These are phyloP conservation scores for Plasmodium gonderi DNA, from an alignment of 169 alveolate species.

Conservation along the genomic window DNA sequence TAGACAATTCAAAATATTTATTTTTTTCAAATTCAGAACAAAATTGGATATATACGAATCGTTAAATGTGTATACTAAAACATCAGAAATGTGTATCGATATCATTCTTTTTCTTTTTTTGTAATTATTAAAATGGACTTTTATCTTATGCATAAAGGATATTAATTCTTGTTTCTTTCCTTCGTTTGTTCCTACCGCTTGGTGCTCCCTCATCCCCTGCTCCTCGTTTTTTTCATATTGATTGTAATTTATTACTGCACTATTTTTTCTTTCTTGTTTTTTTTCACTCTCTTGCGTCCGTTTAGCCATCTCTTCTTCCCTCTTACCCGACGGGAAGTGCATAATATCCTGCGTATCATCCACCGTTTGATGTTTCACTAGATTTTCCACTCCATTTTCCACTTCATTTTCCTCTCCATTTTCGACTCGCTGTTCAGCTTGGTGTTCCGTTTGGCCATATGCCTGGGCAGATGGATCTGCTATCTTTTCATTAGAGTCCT, in stretches of 20 bases:
- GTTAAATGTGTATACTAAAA: background rate
- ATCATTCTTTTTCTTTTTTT: constrained; percentile 51
- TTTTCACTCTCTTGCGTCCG: too few relatives aligned
- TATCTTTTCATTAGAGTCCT: too few relatives aligned
- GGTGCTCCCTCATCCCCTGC: background rate
- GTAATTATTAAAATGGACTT: constrained; percentile 49
- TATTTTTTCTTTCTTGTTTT: background rate
- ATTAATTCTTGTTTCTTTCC: constrained; percentile 28
- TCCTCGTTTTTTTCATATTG: background rate
- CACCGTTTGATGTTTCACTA: too few relatives aligned
- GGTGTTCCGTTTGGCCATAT: too few relatives aligned
- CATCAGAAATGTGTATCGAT: constrained; percentile 31
- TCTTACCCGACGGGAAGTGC: too few relatives aligned
- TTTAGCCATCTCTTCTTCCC: too few relatives aligned
- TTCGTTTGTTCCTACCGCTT: background rate
- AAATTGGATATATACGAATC: background rate
- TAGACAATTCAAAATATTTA: constrained; percentile 28
- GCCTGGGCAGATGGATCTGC: too few relatives aligned
- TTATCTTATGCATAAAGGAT: constrained; percentile 2
- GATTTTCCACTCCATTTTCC: too few relatives aligned
- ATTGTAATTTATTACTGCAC: background rate
- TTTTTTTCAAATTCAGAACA: constrained; percentile 20
- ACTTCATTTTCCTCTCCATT: too few relatives aligned
- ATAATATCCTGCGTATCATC: too few relatives aligned
- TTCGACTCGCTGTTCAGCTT: too few relatives aligned